Evolutionary conservation across 2,329 filamentous ascomycete species (phyloP).

Genomic region (Phialophora macrospora): DNA sequence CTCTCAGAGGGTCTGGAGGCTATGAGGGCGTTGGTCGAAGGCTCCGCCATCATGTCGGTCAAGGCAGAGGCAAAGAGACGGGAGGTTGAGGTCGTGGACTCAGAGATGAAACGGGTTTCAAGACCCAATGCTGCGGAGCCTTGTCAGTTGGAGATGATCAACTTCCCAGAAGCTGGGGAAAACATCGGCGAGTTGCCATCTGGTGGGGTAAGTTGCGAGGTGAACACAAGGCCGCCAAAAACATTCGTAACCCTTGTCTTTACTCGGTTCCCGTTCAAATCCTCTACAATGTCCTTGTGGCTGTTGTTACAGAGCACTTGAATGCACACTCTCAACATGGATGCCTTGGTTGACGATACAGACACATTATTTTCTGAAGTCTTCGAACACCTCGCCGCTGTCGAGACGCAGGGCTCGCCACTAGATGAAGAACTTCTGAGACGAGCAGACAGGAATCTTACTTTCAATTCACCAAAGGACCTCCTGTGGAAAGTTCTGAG

Average conservation of each 20-base stretch:
- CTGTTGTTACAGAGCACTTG: background rate
- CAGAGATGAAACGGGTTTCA: constrained; percentile 3
- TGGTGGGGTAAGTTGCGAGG: background rate
- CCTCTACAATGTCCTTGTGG: background rate
- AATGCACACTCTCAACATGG: constrained; percentile 26
- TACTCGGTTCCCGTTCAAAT: background rate
- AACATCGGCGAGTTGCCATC: background rate
- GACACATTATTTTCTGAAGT: constrained; percentile 34
- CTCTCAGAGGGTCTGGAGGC: constrained; percentile 73
- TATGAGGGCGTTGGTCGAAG: constrained; percentile 61
- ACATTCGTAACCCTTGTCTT: constrained; percentile 16
- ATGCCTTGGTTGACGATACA: constrained; percentile 34
- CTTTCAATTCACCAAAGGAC: constrained; percentile 31
- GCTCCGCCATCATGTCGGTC: constrained; percentile 53
- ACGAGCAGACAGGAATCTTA: constrained; percentile 36
- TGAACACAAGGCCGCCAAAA: constrained; percentile 11
- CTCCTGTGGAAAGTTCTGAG: constrained; percentile 35
- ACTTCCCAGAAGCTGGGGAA: background rate
- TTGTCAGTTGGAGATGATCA: constrained; percentile 12
- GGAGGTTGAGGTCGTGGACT: background rate
- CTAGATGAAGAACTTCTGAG: constrained; percentile 38
- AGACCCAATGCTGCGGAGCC: constrained; percentile 1
- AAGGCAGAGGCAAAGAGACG: constrained; percentile 1
- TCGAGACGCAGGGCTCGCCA: constrained; percentile 26
- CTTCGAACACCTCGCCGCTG: constrained; percentile 35